Evolutionary conservation across 78 protist genomes (phyloP), one percentile per base, ranked within the genome.

Genomic region (Anaeramoeba flamelloides): DNA sequence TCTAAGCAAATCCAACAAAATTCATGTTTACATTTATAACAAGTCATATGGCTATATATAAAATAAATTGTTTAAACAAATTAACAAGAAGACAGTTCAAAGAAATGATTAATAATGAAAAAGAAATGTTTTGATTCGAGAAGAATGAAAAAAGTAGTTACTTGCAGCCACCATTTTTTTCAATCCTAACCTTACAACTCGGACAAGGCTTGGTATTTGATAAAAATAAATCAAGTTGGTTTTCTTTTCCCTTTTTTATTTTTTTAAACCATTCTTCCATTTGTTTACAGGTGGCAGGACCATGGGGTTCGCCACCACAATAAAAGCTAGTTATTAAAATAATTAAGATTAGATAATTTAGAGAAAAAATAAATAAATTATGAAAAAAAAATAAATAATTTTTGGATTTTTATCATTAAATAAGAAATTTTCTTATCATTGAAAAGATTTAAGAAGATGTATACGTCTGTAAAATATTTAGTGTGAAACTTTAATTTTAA

Each of bases 141-240:
- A 26, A 26, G 8, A 53, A 53, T 53, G 8, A 26, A 26, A 17
- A 53, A 53, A 53, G 8, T 53, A 53, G 8, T 53, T 53, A 53
- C 69, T 91, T 91, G 83, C 94, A 91, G 3, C 94, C 94, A n/a
- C 90, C 91, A 53, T 85, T 86, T 84, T 91, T 91, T 69, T 91
- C 92, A 36, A 89, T 89, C 37, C 74, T 33, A 0, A 76, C 36
- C n/a, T 38, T 34, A 84, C 94, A 91, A 77, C 84, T 88, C 22
- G 94, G 94, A 80, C 94, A 91, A 39, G n/a, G 80, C 77, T 81
- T 69, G 1, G 84, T 82, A 40, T 82, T 82, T 3, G 64, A 2
- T 32, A 82, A 40, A 77, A 77, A 82, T 41, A 53, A 77, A 40
- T 1, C 39, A 38, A 78, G 65, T 40, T 82, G 80, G 8, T 53